Evolutionary conservation across 371 early-diverging fungal species (phyloP).

Genomic region (Vairimorpha necatrix): DNA sequence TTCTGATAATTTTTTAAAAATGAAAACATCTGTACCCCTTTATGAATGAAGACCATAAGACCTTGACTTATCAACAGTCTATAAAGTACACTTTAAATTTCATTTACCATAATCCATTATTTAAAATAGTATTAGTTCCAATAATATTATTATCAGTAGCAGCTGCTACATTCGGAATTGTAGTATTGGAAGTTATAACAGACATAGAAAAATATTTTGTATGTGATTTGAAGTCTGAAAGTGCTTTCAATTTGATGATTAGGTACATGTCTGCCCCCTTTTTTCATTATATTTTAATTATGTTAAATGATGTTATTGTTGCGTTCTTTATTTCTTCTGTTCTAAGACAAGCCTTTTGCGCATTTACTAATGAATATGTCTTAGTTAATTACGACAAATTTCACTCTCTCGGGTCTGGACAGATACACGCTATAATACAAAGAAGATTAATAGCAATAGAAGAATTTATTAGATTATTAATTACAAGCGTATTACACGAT

Average conservation of each 20-base stretch:
- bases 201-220: background rate
- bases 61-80: background rate
- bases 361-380: constrained; percentile 19
- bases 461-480: constrained; percentile 1
- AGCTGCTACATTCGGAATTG: background rate
- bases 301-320: background rate
- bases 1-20: no score
- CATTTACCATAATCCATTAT: background rate
- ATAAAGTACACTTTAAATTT: background rate
- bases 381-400: constrained; percentile 11
- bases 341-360: background rate
- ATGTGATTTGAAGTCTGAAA: background rate
- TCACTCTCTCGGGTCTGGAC: constrained; percentile 32
- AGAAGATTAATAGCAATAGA: constrained; percentile 19
- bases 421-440: constrained; percentile 36
- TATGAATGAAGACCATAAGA: background rate
- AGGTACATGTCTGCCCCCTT: constrained; percentile 12
- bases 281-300: background rate
- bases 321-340: background rate
- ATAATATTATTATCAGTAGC: background rate
- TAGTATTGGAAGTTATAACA: background rate
- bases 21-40: background rate
- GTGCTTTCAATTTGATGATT: background rate
- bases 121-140: constrained; percentile 10
- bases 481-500: constrained; percentile 15